Percentiles rank a stretch among this genome's conserved stretches.
These are phyloP conservation scores for Aureobasidium sp. DNA, from an alignment of 2,329 filamentous ascomycete species.

Conservation along the genomic window DNA sequence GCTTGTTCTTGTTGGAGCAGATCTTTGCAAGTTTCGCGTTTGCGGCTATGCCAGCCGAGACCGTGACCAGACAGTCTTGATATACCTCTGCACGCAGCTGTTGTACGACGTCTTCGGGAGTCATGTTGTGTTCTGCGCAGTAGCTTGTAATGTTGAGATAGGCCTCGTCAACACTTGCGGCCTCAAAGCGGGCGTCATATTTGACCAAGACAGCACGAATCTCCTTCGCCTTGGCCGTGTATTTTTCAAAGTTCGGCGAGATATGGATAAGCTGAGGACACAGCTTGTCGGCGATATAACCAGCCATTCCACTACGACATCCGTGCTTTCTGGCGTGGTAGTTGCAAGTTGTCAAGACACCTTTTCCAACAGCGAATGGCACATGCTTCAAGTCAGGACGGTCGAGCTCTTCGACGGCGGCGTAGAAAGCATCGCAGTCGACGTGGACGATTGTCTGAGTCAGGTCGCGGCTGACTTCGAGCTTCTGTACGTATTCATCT, in stretches of 20 bases:
- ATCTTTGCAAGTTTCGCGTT: conserved; percentile 95
- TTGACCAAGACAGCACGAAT: conserved; percentile 70
- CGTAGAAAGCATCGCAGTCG: conserved; percentile 97
- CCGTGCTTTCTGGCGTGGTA: conserved; percentile 86
- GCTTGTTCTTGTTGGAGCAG: conserved; percentile 90
- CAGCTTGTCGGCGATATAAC: conserved; percentile 88
- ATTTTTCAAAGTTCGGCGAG: conserved; percentile 82
- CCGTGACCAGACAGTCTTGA: conserved; percentile 69
- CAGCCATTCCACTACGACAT: conserved; percentile 89
- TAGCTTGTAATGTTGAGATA: conserved; percentile 91
- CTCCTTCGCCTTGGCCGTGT: conserved; percentile 80
- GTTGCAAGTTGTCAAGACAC: conserved; percentile 66
- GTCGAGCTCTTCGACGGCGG: conserved; percentile 70
- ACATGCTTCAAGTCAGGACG: conserved; percentile 75
- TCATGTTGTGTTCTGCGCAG: conserved; percentile 58
- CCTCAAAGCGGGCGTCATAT: conserved; percentile 90
- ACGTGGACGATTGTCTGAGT: conserved; percentile 82
- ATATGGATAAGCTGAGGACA: conserved; percentile 79
- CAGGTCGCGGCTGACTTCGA: conserved; percentile 72
- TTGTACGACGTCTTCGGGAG: conserved; percentile 63
- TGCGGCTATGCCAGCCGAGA: conserved; percentile 88
- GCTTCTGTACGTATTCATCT: conserved; percentile 69
- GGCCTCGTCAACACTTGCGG: conserved; percentile 90
- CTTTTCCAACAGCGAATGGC: conserved; percentile 82
- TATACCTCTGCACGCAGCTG: conserved; percentile 71